Evolutionary conservation across 768 basidiomycete species (phyloP), one percentile per base, ranked within the genome.

Genomic region (Termitomyces sp.): DNA sequence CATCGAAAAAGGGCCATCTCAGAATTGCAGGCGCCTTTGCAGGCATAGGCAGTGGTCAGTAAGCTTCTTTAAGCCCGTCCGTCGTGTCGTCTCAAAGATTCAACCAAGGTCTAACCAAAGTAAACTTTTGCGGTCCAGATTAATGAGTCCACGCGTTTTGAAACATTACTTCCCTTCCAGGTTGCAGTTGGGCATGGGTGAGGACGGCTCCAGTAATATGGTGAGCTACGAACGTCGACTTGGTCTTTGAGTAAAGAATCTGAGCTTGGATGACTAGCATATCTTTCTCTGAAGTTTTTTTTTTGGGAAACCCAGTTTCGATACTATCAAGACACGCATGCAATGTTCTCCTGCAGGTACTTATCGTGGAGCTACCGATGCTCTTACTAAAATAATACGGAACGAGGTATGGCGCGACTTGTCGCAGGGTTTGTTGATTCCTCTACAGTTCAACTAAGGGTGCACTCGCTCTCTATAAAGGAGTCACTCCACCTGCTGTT

Each of bases 141-240:
- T n/a, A n/a, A n/a, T n/a, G n/a, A n/a, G n/a, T n/a, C n/a, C n/a
- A n/a, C n/a, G n/a, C n/a, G n/a, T n/a, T n/a, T n/a, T n/a, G n/a
- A 15, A 31, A 51, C 44, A 49, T 27, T 33, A 7, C 32, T 33
- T 18, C 44, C 20, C 25, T 38, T 48, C n/a, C 58, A 86, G 83
- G 84, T 88, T 44, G 82, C 83, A 43, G 85, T 87, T 16, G 86
- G 86, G 31, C 86, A 88, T 68, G 84, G 85, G 80, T 86, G 64
- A 70, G 70, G 51, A 58, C 23, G n/a, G n/a, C 57, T 49, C 29
- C 38, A 32, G 20, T 33, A 50, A 31, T 22, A 50, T 46, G 46
- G 63, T 59, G 43, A 55, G 52, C 23, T 47, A 25, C 9, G 20
- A 52, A 31, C 7, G 16, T 35, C 7, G 16, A 18, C 5, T 20